phyloP scores from a whole-genome alignment of 257 asterid genomes.

The Lycium barbarum region DNA sequence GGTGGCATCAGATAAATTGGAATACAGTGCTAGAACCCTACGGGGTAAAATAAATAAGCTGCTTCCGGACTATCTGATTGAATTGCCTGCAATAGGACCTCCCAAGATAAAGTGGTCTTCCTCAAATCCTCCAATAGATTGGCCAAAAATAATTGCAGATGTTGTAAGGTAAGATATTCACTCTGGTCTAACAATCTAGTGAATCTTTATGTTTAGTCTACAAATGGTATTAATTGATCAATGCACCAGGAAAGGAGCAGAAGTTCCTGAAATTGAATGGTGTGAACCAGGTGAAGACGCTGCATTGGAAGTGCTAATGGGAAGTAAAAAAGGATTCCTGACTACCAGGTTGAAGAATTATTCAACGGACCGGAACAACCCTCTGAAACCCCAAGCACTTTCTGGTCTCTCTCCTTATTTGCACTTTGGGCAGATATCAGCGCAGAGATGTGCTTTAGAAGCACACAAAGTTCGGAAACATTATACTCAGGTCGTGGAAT shows the following conservation, averaged over 20 bases:
- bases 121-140: conserved; percentile 49
- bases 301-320: conserved; percentile 72
- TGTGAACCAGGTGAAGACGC: conserved; percentile 92
- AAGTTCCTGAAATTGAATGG: conserved; percentile 97
- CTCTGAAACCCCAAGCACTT: conserved; percentile 80
- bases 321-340: conserved; percentile 75
- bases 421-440: conserved; percentile 96
- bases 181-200: conserved; percentile 30
- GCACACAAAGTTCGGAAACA: conserved; percentile 68
- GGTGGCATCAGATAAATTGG: conserved; percentile 90
- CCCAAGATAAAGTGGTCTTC: conserved; percentile 62
- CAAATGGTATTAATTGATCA: conserved; percentile 36
- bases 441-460: conserved; percentile 93
- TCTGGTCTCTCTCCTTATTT: conserved; percentile 96
- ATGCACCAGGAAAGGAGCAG: conserved; percentile 82
- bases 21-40: conserved; percentile 85
- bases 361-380: conserved; percentile 81
- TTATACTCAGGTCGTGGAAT: conserved; percentile 64
- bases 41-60: conserved; percentile 80
- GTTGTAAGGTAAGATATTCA: conserved; percentile 62
- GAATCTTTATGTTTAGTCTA: conserved; percentile 24
- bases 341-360: conserved; percentile 68
- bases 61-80: conserved; percentile 78
- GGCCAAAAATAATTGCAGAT: conserved; percentile 69
- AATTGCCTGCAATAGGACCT: conserved; percentile 64